Evolutionary conservation across 2,329 filamentous ascomycete genomes (phyloP).

Genomic region (Aureobasidium sp.): DNA sequence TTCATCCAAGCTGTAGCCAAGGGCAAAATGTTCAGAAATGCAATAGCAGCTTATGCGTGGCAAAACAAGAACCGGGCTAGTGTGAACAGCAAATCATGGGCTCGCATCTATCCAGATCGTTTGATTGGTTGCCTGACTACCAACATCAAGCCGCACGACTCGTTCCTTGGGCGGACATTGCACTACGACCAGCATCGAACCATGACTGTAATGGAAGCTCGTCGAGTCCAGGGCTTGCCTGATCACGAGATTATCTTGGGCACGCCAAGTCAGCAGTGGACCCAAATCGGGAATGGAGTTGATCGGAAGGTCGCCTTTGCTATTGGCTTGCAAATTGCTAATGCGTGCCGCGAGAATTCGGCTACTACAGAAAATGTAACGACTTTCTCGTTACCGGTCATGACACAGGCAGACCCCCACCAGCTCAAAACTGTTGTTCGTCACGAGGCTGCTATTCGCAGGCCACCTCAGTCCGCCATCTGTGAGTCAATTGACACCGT

Average conservation of each 20-base stretch:
- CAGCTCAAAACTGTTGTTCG: background rate
- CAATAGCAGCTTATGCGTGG: background rate
- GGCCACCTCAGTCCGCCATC: background rate
- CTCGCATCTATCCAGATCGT: conserved; percentile 44
- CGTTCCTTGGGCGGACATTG: conserved; percentile 47
- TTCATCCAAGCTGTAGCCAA: conserved; percentile 21
- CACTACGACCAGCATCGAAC: conserved; percentile 61
- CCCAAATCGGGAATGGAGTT: conserved; percentile 70
- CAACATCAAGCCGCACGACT: conserved; percentile 42
- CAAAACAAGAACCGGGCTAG: conserved; percentile 30
- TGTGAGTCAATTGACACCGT: too few relatives aligned
- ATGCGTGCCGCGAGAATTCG: background rate
- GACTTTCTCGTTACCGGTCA: background rate
- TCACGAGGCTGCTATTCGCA: background rate
- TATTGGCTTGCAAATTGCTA: conserved; percentile 47
- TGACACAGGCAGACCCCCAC: background rate
- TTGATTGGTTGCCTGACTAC: conserved; percentile 62
- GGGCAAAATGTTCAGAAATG: conserved; percentile 14
- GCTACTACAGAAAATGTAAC: background rate
- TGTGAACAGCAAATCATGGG: conserved; percentile 36
- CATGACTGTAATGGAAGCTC: conserved; percentile 58
- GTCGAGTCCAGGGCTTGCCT: conserved; percentile 62
- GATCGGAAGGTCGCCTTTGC: conserved; percentile 60
- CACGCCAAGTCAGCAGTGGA: conserved; percentile 47
- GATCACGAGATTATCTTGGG: conserved; percentile 67